Conservation (phyloP, 2,329 filamentous ascomycete species). For the Keithomyces neogunnii region DNA sequence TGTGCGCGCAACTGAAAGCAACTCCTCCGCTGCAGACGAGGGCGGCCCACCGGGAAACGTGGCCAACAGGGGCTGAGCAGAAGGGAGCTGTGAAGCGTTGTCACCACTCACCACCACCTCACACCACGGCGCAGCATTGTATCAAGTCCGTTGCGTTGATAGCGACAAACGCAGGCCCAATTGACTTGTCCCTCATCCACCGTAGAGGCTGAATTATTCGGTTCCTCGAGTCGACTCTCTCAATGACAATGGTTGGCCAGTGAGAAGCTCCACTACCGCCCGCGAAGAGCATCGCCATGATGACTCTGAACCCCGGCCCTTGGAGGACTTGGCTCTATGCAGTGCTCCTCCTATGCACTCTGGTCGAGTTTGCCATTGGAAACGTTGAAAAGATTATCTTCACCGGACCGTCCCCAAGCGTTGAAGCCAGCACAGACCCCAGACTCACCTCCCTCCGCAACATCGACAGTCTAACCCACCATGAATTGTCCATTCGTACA, state of each 20-base stretch:
- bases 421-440: slow-evolving; percentile 36
- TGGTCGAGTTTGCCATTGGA: slow-evolving; percentile 31
- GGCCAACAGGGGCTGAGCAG: too few species aligned
- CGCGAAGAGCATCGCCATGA: not conserved
- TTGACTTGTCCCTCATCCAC: too few species aligned
- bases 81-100: too few species aligned
- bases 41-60: too few species aligned
- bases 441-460: slow-evolving; percentile 42
- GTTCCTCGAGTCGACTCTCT: not conserved
- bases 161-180: too few species aligned
- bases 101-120: too few species aligned
- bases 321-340: not conserved
- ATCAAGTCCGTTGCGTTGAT: too few species aligned
- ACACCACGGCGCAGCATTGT: too few species aligned
- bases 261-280: not conserved
- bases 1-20: not conserved
- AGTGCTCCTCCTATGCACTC: slow-evolving; percentile 1
- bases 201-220: too few species aligned
- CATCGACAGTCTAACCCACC: slow-evolving; percentile 56
- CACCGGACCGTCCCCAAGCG: slow-evolving; percentile 53
- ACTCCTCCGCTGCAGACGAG: too few species aligned
- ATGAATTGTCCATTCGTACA: slow-evolving; percentile 48
- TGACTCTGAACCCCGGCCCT: not conserved
- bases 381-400: slow-evolving; percentile 94
- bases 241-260: not conserved